Conservation (phyloP, 2,329 filamentous ascomycete species). For the Penicillium expansum region DNA sequence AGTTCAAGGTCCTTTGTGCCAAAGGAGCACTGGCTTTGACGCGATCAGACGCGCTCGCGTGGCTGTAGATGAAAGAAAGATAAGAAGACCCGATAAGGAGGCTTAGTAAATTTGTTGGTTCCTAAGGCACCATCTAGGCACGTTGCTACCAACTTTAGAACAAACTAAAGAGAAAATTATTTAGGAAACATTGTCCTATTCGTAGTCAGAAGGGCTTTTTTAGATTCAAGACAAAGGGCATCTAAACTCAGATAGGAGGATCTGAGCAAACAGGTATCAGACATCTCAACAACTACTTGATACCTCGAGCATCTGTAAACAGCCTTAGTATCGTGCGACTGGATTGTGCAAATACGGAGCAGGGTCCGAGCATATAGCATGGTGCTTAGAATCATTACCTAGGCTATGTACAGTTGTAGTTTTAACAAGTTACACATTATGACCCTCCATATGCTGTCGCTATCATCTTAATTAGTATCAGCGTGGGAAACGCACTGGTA, state of each 20-base stretch:
- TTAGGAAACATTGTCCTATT: not conserved
- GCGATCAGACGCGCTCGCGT: constrained; percentile 16
- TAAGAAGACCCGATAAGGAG: constrained; percentile 1
- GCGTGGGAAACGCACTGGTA: too few relatives aligned
- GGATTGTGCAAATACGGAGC: not conserved
- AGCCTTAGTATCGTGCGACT: not conserved
- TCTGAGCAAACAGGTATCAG: not conserved
- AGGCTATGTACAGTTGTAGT: too few relatives aligned
- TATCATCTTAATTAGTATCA: too few relatives aligned
- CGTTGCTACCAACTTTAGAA: not conserved
- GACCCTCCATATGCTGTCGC: too few relatives aligned
- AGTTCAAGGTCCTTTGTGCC: not conserved
- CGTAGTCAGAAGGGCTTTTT: not conserved
- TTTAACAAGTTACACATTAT: too few relatives aligned
- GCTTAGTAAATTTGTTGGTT: not conserved
- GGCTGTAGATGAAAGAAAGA: constrained; percentile 5
- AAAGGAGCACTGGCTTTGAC: constrained; percentile 4
- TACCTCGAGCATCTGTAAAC: not conserved
- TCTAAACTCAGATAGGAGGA: not conserved
- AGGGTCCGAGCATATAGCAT: not conserved
- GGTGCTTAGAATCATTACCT: too few relatives aligned
- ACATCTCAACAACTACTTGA: not conserved
- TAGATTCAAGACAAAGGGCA: not conserved
- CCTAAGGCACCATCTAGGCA: not conserved
- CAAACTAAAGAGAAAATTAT: not conserved